phyloP scores from a whole-genome alignment of 225 moss, liverwort and hornwort species.

The Neckera pumila region DNA sequence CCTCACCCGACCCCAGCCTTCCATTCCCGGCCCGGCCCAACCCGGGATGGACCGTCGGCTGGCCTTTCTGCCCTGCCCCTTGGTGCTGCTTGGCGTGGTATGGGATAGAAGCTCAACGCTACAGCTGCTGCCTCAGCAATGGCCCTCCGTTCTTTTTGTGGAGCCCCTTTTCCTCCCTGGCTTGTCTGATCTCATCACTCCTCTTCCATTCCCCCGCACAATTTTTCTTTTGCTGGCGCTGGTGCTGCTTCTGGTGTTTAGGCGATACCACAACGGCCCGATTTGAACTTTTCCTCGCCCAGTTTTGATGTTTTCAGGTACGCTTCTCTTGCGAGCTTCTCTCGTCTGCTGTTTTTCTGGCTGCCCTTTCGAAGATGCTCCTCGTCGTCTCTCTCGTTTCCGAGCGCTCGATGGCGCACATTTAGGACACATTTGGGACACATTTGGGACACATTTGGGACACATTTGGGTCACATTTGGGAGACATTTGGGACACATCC shows the following conservation, averaged over 20 bases:
- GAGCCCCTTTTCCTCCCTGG: not conserved
- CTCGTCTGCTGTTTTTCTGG: not conserved
- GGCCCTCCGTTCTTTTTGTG: not conserved
- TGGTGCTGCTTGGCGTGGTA: not conserved
- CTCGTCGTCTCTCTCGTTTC: not conserved
- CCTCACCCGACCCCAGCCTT: not conserved
- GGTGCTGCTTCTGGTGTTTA: not conserved
- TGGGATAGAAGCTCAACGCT: not conserved
- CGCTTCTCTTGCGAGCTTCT: not conserved
- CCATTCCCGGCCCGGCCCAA: not conserved
- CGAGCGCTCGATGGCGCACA: not conserved
- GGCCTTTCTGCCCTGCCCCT: not conserved
- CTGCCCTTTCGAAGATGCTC: not conserved
- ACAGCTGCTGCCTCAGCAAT: not conserved
- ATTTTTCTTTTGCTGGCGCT: not conserved
- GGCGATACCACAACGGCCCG: not conserved
- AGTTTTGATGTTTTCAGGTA: not conserved
- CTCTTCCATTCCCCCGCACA: not conserved
- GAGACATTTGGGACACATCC: not conserved
- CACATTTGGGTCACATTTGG: not conserved
- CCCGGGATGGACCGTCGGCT: not conserved
- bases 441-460: not conserved
- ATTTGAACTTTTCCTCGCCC: not conserved
- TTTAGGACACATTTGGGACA: not conserved
- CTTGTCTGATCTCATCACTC: no score